Percentiles rank a stretch among this genome's conserved stretches.
These are phyloP conservation scores for Bromus sterilis DNA, from an alignment of 176 grass and related monocot genomes.

Conservation along the genomic window DNA sequence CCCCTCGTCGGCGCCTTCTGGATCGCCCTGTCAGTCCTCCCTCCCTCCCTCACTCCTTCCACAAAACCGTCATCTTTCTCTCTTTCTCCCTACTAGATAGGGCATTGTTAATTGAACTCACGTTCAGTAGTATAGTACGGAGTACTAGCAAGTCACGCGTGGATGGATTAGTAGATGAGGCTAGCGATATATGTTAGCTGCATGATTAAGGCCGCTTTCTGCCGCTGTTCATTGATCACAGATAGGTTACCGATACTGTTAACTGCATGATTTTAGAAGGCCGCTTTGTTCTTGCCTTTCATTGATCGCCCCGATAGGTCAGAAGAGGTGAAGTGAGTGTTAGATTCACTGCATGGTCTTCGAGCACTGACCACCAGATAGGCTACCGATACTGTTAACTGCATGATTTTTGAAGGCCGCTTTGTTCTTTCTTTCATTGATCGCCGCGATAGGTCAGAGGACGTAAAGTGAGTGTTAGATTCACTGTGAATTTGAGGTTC, in stretches of 20 bases:
- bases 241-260: no score
- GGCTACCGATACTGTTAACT: no score
- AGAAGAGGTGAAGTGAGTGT: neutral
- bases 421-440: neutral
- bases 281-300: neutral
- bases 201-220: no score
- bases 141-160: neutral
- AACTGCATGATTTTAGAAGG: neutral
- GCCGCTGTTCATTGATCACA: no score
- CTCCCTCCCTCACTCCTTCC: neutral
- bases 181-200: neutral
- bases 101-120: neutral
- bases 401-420: neutral
- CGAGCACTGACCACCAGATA: no score
- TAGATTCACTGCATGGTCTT: neutral
- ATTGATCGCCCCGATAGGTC: neutral
- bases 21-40: constrained; percentile 73
- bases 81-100: neutral
- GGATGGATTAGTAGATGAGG: neutral
- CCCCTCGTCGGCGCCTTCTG: constrained; percentile 87
- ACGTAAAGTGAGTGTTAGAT: neutral
- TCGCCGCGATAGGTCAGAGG: neutral
- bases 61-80: neutral
- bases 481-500: neutral
- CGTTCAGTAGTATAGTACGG: no score